Base-by-base conservation (phyloP, 768 basidiomycete species). In the Xerocomellus chrysenteron region DNA sequence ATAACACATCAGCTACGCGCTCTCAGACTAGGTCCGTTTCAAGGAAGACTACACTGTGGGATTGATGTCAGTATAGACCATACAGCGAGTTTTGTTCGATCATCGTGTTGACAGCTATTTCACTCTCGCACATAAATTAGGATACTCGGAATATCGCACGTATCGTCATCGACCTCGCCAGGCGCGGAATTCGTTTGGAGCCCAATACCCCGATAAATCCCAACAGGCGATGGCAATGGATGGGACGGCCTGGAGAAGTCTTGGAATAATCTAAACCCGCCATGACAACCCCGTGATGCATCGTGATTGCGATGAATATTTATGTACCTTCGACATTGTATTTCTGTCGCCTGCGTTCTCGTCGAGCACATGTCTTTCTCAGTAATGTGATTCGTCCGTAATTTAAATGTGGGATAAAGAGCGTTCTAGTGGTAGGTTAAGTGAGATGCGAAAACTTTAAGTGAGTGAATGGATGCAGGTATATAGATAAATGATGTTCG, bases 111-210 rank as follows among this genome's bases (percentile, higher is more conserved):
- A 63, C 57, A 12, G 7, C n/a, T 24, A 16, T 42, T 37, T 21
- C 43, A 36, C 19, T 44, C 48, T 64, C 24, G 26, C 52, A 57
- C 60, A 14, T 42, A 53, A 46, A 41, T 42, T 28, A 95, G 93
- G 94, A 99, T 73, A 82, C 91, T 36, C 87, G 90, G 32, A 99
- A 99, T 71, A 83, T 98, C 54, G 81, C 90, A 12, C 84, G 90
- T 35, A 85, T 99, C 57, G 69, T 96, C 40, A 74, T 82, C 48
- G 89, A 92, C 65, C 82, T 98, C n/a, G 87, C 87, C 13, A 73
- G 81, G 52, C 81, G 83, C 52, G 86, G 86, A 30, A 75, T 88
- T 33, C 74, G 78, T 55, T 76, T 98, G 58, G 78, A 83, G 58
- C 84, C 92, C 21, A 97, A 95, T 65, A 84, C 84, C 9, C 59